Evolutionary conservation across 179 eudicot genomes (phyloP), one percentile per base, ranked within the genome.

Genomic region (Carnegiea gigantea): DNA sequence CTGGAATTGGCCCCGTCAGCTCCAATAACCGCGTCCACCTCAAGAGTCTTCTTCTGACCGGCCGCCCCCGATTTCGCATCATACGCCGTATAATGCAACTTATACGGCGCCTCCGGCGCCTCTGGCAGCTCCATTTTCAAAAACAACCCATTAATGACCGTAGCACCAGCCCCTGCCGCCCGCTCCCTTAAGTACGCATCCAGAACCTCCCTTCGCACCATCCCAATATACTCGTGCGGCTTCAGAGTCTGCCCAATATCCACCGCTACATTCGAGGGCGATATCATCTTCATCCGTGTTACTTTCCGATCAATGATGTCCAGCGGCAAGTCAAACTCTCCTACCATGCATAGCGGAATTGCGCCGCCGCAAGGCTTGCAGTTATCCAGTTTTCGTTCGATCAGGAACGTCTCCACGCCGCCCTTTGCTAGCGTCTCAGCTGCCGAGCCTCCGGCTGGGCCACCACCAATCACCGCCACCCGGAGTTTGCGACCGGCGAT

Each of bases 1-100:
- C 98, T 89, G 14, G 98, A 94, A 82, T 96, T 96, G 14, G 98
- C 99, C 6, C 99, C 99, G 71, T 96, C 99, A 57, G 98, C 99
- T 4, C 99, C 99, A 62, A 96, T 91, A 48, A 96, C 89, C 13
- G 97, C 99, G 79, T 96, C 99, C 40, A 95, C 98, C 78, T 96
- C 98, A 33, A 96, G 82, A 0, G 87, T 86, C 77, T 82, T 84
- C 82, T 80, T 85, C 81, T 88, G 89, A 33, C 99, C 97, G 2
- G 91, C 85, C 30, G 88, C 93, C 23, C 93, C 94, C 0, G 92
- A 82, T 83, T 94, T 96, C 2, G 83, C 62, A 75, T 96, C 93
- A 88, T 92, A 96, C 9, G 87, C 87, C n/a, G 97, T 90, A 83
- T 94, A 96, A 78, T 92, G 90, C 53, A 96, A 72, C 68, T 87